Evolutionary conservation across 2,329 filamentous ascomycete species (phyloP).

Genomic region (Capronia americana): DNA sequence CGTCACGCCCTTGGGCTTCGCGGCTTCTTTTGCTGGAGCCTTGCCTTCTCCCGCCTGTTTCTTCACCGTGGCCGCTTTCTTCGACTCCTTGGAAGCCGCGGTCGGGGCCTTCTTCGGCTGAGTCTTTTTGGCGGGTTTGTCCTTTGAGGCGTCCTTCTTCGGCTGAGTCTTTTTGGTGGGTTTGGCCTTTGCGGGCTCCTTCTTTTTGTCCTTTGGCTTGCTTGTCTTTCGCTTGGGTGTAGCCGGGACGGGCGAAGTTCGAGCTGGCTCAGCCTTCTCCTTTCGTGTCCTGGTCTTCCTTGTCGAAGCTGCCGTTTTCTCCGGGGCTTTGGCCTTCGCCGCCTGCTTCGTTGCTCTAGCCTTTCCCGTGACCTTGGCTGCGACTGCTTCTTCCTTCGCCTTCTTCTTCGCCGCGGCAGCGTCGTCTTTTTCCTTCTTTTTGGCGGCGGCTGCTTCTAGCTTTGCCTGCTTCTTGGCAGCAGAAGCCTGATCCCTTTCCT

Average conservation of each 20-base stretch:
- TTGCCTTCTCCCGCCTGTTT: constrained; percentile 4
- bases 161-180: background rate
- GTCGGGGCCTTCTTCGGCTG: background rate
- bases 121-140: background rate
- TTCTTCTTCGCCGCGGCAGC: background rate
- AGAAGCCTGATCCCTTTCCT: background rate
- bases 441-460: constrained; percentile 4
- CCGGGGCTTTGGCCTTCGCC: background rate
- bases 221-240: background rate
- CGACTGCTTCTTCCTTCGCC: background rate
- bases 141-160: background rate
- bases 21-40: constrained; percentile 11
- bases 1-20: constrained; percentile 3
- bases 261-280: constrained; percentile 1
- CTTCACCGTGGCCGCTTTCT: constrained; percentile 3
- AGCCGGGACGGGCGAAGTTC: background rate
- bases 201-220: background rate
- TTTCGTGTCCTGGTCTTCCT: constrained; percentile 9
- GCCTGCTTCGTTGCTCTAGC: too few relatives aligned
- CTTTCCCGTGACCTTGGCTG: background rate
- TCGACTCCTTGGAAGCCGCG: background rate
- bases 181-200: background rate
- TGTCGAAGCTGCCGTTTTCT: background rate
- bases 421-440: background rate
- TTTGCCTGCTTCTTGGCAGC: constrained; percentile 6